These are phyloP conservation scores for Pseudisothecium myosuroides DNA, from an alignment of 225 moss, liverwort and hornwort genomes.

Conservation along the genomic window DNA sequence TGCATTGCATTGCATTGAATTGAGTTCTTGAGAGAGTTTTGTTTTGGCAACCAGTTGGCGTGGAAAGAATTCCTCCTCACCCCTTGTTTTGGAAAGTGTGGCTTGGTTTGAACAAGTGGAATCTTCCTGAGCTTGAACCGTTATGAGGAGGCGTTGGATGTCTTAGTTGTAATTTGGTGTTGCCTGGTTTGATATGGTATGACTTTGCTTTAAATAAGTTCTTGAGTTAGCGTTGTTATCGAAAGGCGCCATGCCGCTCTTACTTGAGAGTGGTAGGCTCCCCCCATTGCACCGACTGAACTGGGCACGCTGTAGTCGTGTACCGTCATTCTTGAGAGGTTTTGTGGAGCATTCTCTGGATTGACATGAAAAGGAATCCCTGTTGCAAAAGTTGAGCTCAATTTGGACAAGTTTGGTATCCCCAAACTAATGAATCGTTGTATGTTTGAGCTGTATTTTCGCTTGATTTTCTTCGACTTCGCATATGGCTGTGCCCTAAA, in stretches of 20 bases:
- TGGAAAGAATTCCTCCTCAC: not conserved
- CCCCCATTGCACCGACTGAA: not conserved
- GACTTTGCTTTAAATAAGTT: not conserved
- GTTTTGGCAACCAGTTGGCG: not conserved
- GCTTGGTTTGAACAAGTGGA: not conserved
- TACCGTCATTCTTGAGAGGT: not conserved
- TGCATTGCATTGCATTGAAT: not conserved
- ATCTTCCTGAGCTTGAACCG: not conserved
- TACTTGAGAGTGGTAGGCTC: not conserved
- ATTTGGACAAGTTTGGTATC: not conserved
- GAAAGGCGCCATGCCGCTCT: not conserved
- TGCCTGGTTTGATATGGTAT: not conserved
- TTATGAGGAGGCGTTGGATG: not conserved
- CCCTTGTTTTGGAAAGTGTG: not conserved
- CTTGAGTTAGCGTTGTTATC: not conserved
- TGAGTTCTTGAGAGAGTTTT: not conserved
- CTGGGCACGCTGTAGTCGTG: not conserved
- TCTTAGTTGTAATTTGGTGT: not conserved
- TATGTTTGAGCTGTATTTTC: not conserved
- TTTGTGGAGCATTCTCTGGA: not conserved
- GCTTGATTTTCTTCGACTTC: not conserved
- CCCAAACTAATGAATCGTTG: not conserved
- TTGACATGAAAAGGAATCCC: not conserved
- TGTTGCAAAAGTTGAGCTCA: not conserved
- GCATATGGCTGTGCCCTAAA: not conserved